Conservation (phyloP, 2,329 filamentous ascomycete species). For the Diaporthe caulivora region DNA sequence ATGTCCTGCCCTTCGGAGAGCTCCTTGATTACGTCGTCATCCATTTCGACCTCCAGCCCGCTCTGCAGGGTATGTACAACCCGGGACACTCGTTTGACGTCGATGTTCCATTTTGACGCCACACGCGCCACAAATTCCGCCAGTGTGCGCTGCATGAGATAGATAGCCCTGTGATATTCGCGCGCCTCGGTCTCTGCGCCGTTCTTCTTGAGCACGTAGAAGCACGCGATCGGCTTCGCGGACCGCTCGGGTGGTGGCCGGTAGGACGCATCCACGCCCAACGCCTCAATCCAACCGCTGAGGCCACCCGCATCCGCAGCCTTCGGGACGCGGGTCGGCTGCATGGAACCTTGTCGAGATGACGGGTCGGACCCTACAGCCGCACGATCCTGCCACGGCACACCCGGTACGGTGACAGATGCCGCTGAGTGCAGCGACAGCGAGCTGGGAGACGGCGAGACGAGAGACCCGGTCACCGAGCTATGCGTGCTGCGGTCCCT, state of each 20-base stretch:
- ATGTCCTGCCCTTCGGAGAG: slow-evolving; percentile 94
- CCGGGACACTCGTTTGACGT: slow-evolving; percentile 77
- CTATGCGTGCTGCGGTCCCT: slow-evolving; percentile 65
- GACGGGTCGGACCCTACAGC: slow-evolving; percentile 59
- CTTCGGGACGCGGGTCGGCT: slow-evolving; percentile 65
- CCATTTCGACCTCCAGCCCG: slow-evolving; percentile 86
- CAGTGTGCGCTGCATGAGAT: slow-evolving; percentile 82
- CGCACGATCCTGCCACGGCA: slow-evolving; percentile 70
- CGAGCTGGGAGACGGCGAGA: slow-evolving; percentile 76
- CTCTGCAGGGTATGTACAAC: slow-evolving; percentile 79
- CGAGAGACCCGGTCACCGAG: slow-evolving; percentile 72
- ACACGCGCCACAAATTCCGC: slow-evolving; percentile 80
- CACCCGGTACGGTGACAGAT: slow-evolving; percentile 55
- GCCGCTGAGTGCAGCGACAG: slow-evolving; percentile 71
- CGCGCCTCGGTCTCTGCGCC: slow-evolving; percentile 63
- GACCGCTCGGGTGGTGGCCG: slow-evolving; percentile 80
- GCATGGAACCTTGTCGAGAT: slow-evolving; percentile 61
- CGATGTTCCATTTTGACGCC: slow-evolving; percentile 83
- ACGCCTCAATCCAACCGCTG: slow-evolving; percentile 88
- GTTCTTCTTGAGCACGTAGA: slow-evolving; percentile 78
- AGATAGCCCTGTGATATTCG: slow-evolving; percentile 85
- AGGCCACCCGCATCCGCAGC: slow-evolving; percentile 74
- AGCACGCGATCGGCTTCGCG: slow-evolving; percentile 84
- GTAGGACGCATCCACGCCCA: slow-evolving; percentile 90
- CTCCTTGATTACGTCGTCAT: slow-evolving; percentile 88